A percentile compares a stretch with the other conserved stretches of the same genome.
These are phyloP conservation scores for Puccinia polysora DNA, from an alignment of 1,284 basidiomycete species.

Conservation along the genomic window DNA sequence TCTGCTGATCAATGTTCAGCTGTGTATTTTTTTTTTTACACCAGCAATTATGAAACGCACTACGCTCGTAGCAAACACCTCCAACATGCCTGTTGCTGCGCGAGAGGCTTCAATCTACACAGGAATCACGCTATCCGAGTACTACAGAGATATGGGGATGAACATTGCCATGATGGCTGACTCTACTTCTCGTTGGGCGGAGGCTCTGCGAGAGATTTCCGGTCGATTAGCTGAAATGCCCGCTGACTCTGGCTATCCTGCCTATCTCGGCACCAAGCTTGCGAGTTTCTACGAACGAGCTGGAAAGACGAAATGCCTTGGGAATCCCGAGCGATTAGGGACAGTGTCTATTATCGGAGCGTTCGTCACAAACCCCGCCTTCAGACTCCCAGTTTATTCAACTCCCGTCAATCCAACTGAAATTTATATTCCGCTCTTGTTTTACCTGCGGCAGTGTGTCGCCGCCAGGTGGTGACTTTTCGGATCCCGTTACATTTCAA, in stretches of 20 bases:
- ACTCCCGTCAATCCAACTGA: background rate
- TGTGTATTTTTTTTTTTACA: background rate
- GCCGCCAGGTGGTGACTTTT: conserved; percentile 98
- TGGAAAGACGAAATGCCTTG: conserved; percentile 90
- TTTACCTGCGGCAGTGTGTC: conserved; percentile 88
- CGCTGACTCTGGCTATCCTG: conserved; percentile 97
- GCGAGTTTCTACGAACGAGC: conserved; percentile 98
- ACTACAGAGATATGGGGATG: conserved; percentile 97
- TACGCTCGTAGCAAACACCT: conserved; percentile 96
- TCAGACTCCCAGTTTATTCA: background rate
- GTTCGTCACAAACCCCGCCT: conserved; percentile 55
- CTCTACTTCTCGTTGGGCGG: conserved; percentile 98
- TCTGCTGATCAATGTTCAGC: background rate
- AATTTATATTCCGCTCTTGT: too few species aligned
- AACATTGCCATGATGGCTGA: conserved; percentile 99
- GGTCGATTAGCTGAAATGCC: conserved; percentile 99
- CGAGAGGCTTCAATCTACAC: conserved; percentile 99
- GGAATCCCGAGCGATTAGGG: conserved; percentile 79
- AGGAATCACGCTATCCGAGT: conserved; percentile 97
- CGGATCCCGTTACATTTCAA: conserved; percentile 94
- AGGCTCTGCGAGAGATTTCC: conserved; percentile 97
- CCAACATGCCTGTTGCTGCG: conserved; percentile 99
- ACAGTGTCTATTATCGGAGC: conserved; percentile 98
- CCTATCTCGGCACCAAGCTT: conserved; percentile 91
- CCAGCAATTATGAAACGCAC: conserved; percentile 97